Evolutionary conservation across 2,329 filamentous ascomycete species (phyloP), one percentile per base, ranked within the genome.

Genomic region (Fusarium equiseti): DNA sequence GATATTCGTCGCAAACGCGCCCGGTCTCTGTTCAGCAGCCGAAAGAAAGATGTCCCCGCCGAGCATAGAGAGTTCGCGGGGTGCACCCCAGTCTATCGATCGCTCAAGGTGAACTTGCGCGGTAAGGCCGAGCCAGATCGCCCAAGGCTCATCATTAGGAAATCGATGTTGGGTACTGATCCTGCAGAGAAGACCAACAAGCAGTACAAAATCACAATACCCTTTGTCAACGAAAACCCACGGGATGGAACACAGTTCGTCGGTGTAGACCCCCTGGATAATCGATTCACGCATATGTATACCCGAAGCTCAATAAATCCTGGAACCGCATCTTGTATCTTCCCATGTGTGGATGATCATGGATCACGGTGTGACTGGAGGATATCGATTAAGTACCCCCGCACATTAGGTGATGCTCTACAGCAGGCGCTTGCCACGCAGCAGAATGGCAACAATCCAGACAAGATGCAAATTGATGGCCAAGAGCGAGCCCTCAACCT

Each of bases 171-270:
- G 59, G 75, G 74, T 45, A 63, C 78, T 27, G 79, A 81, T 29
- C 56, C 74, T 8, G 54, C 62, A 12, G 80, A 82, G 8, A 79
- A 68, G 54, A 84, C 85, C 32, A 82, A 82, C 60, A 81, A 79
- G 71, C 86, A 87, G 51, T 84, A 78, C 71, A 81, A 80, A 70
- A 82, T 89, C 42, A 83, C 83, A 49, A 91, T 98, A 60, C 92
- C 96, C 35, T 99, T 97, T 77, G 84, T 86, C 24, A 89, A 93
- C 35, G 89, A 89, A 53, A 89, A 89, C 73, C 91, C 95, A 53
- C 88, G 93, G 48, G 96, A 99, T 78, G 95, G 94, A 24, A 80
- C 98, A 62, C 95, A 98, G 66, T 99, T 98, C 80, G 93, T 97
- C 18, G 95, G 96, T 6, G 88, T 96, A 40, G 90, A 94, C 46